Evolutionary conservation across 2,329 filamentous ascomycete genomes (phyloP), one percentile per base, ranked within the genome.

Genomic region (Hypoxylon sp.): DNA sequence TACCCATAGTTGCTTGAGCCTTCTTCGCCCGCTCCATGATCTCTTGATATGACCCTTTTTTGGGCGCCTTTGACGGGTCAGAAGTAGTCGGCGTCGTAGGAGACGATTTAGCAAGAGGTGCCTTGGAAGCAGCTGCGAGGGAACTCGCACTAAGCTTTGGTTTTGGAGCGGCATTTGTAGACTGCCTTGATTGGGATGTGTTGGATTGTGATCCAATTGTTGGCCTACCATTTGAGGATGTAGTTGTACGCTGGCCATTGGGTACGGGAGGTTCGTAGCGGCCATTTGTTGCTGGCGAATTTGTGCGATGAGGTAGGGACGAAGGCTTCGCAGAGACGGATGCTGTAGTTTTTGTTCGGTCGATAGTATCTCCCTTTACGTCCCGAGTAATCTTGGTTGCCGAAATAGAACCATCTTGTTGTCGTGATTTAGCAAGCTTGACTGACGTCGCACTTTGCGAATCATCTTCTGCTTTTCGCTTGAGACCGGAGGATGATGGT

Each of bases 11-110:
- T 41, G 82, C 83, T 74, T 92, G 88, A 11, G 88, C 90, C 67
- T 88, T 87, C 74, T 91, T 89, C 32, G 89, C 92, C 71, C 90
- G 86, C 60, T 90, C 90, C 80, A 94, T 85, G 65, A 93, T 91
- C 74, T 93, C 91, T 38, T 89, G 87, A 77, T 89, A 94, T 0
- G 90, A 92, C 1, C 91, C 90, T 75, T 91, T 92, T 79, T 93
- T 93, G 1, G 89, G 89, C 2, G 81, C 77, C 63, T 80, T 81
- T 3, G 81, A 75, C 0, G 77, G 67, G 23, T 73, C 72, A n/a
- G 73, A 62, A 6, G 63, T 11, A 10, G 68, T 75, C 9, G 73
- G 70, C 5, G 75, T 74, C 5, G 74, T 75, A 21, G 76, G 74
- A 10, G 73, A 75, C 19, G 74, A 70, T 53, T 69, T 78, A 2